Conservation (phyloP, 306 rosid genomes). For the Vachellia collinsii region DNA sequence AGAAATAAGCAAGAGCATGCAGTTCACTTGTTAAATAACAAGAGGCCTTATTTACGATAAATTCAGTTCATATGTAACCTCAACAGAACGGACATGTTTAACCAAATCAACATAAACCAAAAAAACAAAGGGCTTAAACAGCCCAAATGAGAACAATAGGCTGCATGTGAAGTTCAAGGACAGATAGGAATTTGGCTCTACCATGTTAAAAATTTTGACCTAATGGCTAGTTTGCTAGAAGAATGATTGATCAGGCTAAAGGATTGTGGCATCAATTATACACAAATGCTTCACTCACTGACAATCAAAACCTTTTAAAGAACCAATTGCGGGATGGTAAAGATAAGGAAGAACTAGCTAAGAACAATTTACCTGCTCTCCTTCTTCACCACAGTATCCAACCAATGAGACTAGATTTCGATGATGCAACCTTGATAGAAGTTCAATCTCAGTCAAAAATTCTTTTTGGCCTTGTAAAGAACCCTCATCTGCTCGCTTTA, state of each 20-base stretch:
- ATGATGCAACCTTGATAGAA: conserved; percentile 88
- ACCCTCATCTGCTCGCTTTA: conserved; percentile 86
- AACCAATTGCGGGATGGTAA: conserved; percentile 22
- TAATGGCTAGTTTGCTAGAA: conserved; percentile 10
- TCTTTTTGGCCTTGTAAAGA: conserved; percentile 92
- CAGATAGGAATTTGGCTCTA: background rate
- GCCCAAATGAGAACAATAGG: conserved; percentile 14
- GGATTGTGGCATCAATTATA: too few relatives aligned
- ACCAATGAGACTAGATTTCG: conserved; percentile 79
- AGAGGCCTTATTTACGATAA: background rate
- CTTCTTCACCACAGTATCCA: conserved; percentile 87
- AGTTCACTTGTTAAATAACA: conserved; percentile 7
- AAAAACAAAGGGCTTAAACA: conserved; percentile 10
- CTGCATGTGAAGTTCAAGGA: conserved; percentile 12
- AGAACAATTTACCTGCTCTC: conserved; percentile 64
- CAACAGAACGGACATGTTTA: background rate
- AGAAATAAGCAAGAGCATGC: conserved; percentile 7
- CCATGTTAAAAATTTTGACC: conserved; percentile 4
- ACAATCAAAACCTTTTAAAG: conserved; percentile 10
- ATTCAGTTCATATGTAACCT: background rate
- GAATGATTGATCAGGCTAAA: conserved; percentile 6
- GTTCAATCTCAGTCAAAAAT: conserved; percentile 90
- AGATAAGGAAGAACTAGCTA: conserved; percentile 10
- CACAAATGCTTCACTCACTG: too few relatives aligned
- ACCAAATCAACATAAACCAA: conserved; percentile 11